Conservation (phyloP, 768 basidiomycete genomes). For the Boletus pseudo-olivaceus region DNA sequence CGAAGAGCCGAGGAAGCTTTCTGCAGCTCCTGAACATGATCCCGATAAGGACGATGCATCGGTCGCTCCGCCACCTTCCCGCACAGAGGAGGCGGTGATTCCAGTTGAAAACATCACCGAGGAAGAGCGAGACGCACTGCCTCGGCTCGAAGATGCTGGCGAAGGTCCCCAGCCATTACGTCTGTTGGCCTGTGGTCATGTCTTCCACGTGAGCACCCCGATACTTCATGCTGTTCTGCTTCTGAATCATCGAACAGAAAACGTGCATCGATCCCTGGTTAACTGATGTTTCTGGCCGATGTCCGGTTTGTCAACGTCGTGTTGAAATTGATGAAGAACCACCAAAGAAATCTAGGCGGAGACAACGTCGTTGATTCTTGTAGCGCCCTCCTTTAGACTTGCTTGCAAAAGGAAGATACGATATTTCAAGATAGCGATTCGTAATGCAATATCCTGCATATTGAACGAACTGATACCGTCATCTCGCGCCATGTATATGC, state of each 20-base stretch:
- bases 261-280: constrained; percentile 90
- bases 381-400: constrained; percentile 4
- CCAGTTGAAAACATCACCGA: constrained; percentile 37
- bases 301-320: constrained; percentile 79
- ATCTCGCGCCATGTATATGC: constrained; percentile 21
- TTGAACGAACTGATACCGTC: constrained; percentile 26
- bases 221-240: not conserved
- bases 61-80: constrained; percentile 9
- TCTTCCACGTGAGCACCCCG: constrained; percentile 71
- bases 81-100: constrained; percentile 24
- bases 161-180: constrained; percentile 75
- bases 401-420: constrained; percentile 16
- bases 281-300: constrained; percentile 77
- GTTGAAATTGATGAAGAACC: constrained; percentile 49
- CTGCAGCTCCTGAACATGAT: constrained; percentile 25
- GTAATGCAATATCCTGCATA: constrained; percentile 32
- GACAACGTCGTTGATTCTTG: constrained; percentile 19
- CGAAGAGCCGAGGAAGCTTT: constrained; percentile 57
- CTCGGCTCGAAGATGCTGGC: constrained; percentile 67
- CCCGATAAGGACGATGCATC: constrained; percentile 21
- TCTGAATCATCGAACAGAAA: constrained; percentile 47
- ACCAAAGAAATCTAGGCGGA: constrained; percentile 32
- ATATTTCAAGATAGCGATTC: constrained; percentile 27
- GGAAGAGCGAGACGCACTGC: constrained; percentile 38
- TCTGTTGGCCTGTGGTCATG: constrained; percentile 76